Percentiles rank a stretch among this genome's conserved stretches.
Evolutionary conservation across 441 rosid species (phyloP).

Genomic region (Gossypium trilobum): DNA sequence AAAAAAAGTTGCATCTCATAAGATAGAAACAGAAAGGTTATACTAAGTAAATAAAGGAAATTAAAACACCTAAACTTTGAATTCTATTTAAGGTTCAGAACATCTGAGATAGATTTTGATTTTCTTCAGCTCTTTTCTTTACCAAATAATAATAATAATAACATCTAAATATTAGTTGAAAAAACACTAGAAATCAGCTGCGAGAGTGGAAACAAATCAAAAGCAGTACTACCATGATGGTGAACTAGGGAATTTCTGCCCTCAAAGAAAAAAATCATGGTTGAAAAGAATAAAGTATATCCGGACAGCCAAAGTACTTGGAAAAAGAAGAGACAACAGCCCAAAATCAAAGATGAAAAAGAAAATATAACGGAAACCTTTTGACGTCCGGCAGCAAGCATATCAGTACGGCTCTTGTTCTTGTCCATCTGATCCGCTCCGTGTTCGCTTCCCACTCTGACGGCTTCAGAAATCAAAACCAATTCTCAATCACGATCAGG

Average conservation of each 20-base stretch:
- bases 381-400: constrained; percentile 91
- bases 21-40: not conserved
- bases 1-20: not conserved
- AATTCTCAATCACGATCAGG: constrained; percentile 30
- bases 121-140: not conserved
- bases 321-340: not conserved
- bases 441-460: constrained; percentile 21
- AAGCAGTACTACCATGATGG: not conserved
- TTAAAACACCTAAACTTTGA: not conserved
- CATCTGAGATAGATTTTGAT: not conserved
- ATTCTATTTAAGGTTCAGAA: not conserved
- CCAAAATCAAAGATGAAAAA: not conserved
- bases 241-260: not conserved
- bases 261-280: not conserved
- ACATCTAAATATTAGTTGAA: not conserved
- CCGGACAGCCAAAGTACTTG: not conserved
- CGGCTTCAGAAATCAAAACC: constrained; percentile 23
- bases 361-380: constrained; percentile 38
- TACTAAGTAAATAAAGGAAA: not conserved
- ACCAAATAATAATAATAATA: not conserved
- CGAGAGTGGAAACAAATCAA: not conserved
- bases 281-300: not conserved
- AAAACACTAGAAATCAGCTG: not conserved
- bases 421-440: constrained; percentile 71
- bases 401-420: constrained; percentile 80